Evolutionary conservation across 2,329 filamentous ascomycete species (phyloP).

Genomic region (Magnaporthiopsis rhizophila): DNA sequence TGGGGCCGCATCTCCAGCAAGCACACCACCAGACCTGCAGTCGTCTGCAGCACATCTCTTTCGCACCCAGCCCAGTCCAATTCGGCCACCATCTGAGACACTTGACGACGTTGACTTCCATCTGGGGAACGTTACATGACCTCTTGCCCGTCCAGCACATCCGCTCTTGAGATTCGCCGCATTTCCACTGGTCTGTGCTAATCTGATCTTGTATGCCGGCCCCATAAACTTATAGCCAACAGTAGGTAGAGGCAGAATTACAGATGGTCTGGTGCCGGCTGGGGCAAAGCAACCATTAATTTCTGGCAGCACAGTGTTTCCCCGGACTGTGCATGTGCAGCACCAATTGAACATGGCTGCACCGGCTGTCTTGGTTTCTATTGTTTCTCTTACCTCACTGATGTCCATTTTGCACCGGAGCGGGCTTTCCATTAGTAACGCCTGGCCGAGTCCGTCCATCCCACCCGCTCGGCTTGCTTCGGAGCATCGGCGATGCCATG

Average conservation of each 20-base stretch:
- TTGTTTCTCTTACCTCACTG: neutral
- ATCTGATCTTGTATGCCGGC: neutral
- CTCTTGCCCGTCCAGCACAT: neutral
- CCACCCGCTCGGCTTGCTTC: neutral
- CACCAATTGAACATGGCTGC: neutral
- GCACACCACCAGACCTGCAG: too few relatives aligned
- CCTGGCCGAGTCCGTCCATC: neutral
- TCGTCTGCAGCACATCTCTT: too few relatives aligned
- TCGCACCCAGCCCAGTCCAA: neutral
- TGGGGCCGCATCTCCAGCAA: neutral
- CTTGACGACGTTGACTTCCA: neutral
- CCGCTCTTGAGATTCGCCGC: neutral
- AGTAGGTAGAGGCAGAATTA: neutral
- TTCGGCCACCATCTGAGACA: neutral
- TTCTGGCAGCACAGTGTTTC: neutral
- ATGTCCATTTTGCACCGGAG: neutral
- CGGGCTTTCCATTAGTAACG: neutral
- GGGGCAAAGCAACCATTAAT: neutral
- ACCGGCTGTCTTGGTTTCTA: too few relatives aligned
- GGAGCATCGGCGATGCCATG: neutral
- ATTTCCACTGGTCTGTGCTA: neutral
- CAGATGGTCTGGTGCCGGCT: too few relatives aligned
- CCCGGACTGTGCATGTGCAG: neutral
- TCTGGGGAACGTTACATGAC: neutral
- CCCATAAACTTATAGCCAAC: neutral